Evolutionary conservation across 768 basidiomycete genomes (phyloP).

Genomic region (Leccinum arenicola): DNA sequence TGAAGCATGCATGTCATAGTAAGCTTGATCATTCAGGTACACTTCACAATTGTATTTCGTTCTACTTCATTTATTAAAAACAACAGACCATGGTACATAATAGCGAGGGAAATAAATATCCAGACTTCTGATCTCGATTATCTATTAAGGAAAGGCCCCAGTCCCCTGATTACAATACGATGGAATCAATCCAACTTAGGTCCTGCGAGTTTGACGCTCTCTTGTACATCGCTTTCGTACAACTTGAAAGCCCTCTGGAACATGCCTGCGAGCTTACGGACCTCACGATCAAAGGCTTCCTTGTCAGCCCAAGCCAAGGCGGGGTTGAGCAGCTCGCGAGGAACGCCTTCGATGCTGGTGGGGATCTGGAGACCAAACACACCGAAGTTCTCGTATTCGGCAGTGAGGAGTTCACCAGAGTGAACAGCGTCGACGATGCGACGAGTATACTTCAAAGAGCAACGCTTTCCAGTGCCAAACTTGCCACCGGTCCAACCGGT

Average conservation of each 20-base stretch:
- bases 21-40: not conserved
- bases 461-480: constrained; percentile 90
- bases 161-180: not conserved
- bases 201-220: constrained; percentile 79
- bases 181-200: constrained; percentile 41
- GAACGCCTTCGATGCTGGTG: constrained; percentile 79
- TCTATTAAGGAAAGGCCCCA: not conserved
- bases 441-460: constrained; percentile 94
- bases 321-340: constrained; percentile 89
- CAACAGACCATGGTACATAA: constrained; percentile 7
- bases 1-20: no score
- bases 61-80: not conserved
- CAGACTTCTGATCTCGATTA: not conserved
- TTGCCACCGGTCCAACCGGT: constrained; percentile 96
- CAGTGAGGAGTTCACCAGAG: constrained; percentile 83
- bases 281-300: constrained; percentile 86
- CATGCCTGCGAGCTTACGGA: constrained; percentile 87
- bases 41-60: constrained; percentile 6
- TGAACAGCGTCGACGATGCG: constrained; percentile 97
- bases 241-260: constrained; percentile 91
- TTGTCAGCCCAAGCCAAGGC: constrained; percentile 82
- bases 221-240: constrained; percentile 84
- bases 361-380: constrained; percentile 87
- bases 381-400: constrained; percentile 81
- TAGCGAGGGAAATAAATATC: not conserved